Evolutionary conservation across 768 basidiomycete species (phyloP), one percentile per base, ranked within the genome.

Genomic region (Panaeolus papilionaceus): DNA sequence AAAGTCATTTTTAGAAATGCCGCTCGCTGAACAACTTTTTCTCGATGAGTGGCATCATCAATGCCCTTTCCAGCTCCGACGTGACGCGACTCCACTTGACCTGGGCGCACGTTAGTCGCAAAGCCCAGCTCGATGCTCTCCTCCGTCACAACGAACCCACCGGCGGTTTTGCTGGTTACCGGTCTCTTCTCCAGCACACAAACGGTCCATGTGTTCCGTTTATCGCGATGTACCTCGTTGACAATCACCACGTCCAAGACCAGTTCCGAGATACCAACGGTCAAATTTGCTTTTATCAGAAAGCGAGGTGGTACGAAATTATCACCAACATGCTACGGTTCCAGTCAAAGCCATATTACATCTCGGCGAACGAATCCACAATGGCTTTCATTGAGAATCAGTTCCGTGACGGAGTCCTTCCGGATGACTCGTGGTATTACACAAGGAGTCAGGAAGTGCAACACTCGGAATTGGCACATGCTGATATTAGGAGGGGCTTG

Each of bases 181-280:
- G 89, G 39, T 71, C 73, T 38, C 76, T 86, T 28, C 79, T 88
- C 45, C 77, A 79, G 64, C 77, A 83, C 44, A 81, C 80, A n/a
- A 82, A 84, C 23, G 84, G 84, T 3, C 83, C 90, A 4, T 91
- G 89, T 71, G 83, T 92, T n/a, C 92, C 91, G 1, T 89, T 89
- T 74, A 81, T 92, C 64, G 82, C 83, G 51, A 86, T 86, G 83
- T 90, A 84, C 77, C 79, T 92, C 47, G 84, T 85, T 23, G 88
- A 88, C 70, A 80, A 92, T 71, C 79, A 83, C 61, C 88, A 86
- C 71, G 83, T 86, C 68, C 77, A 83, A 67, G 85, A 88, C 69
- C 83, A 85, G 71, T 86, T 79, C 75, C 70, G 74, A 40, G 85
- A 69, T 23, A 79, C 78, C 33, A 73, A 75, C 14, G 76, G 72